A percentile compares a stretch with the other conserved stretches of the same genome.
These are phyloP conservation scores for Lipomyces mesembrius DNA, from an alignment of 805 yeast species.

Conservation along the genomic window DNA sequence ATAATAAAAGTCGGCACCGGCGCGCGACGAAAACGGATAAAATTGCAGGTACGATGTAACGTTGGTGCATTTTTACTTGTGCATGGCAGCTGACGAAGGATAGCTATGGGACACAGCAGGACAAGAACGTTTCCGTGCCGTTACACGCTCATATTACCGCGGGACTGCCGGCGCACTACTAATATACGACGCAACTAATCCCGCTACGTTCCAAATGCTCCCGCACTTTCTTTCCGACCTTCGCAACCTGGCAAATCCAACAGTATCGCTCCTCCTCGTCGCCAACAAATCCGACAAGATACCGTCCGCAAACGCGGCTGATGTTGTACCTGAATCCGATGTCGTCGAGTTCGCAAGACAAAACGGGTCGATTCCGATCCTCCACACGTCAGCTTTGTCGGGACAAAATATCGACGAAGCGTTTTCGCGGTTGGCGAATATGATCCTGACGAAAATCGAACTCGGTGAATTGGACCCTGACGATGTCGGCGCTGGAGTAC, in stretches of 20 bases:
- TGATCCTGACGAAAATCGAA: constrained; percentile 54
- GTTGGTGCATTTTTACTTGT: constrained; percentile 50
- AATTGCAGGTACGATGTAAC: constrained; percentile 36
- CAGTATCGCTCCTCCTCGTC: constrained; percentile 85
- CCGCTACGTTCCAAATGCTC: constrained; percentile 82
- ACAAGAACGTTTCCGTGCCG: constrained; percentile 93
- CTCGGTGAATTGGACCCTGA: constrained; percentile 56
- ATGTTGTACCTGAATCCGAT: constrained; percentile 48
- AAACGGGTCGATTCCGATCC: constrained; percentile 48
- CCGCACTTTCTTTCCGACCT: constrained; percentile 88
- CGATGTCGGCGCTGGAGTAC: constrained; percentile 54
- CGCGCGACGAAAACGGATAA: constrained; percentile 38
- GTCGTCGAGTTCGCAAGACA: constrained; percentile 45
- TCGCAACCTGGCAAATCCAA: constrained; percentile 88
- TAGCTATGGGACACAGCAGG: constrained; percentile 99
- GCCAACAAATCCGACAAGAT: constrained; percentile 86
- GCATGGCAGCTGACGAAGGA: constrained; percentile 41
- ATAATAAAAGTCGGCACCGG: constrained; percentile 46
- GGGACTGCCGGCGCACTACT: constrained; percentile 95
- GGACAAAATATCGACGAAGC: constrained; percentile 52
- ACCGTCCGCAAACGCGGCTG: constrained; percentile 45
- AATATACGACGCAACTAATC: constrained; percentile 85
- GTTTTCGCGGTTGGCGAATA: constrained; percentile 49
- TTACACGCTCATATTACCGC: constrained; percentile 90
- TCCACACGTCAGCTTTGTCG: constrained; percentile 50